Conservation (phyloP, 768 basidiomycete species). For the Agaricus sinodeliciosus region DNA sequence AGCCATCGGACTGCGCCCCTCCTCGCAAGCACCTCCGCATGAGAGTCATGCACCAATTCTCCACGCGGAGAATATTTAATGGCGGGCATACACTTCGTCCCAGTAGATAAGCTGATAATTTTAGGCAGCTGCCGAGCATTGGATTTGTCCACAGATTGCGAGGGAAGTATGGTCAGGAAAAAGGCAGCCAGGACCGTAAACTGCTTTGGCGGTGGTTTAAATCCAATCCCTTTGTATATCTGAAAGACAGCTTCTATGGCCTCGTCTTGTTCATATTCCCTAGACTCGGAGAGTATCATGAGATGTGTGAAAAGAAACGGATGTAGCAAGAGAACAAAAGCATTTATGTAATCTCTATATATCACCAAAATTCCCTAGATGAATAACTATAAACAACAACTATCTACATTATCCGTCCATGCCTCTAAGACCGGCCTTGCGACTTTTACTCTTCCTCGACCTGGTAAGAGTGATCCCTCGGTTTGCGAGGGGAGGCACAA, state of each 20-base stretch:
- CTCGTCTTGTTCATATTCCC: constrained; percentile 8
- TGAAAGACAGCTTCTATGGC: constrained; percentile 27
- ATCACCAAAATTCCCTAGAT: too few species aligned
- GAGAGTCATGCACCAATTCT: constrained; percentile 81
- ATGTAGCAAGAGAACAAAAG: background rate
- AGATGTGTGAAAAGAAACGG: background rate
- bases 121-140: constrained; percentile 22
- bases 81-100: constrained; percentile 79
- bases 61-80: constrained; percentile 56
- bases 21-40: constrained; percentile 89
- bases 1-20: constrained; percentile 77
- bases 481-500: constrained; percentile 35
- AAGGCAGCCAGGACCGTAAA: constrained; percentile 66
- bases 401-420: constrained; percentile 18
- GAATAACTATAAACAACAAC: background rate
- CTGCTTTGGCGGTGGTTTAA: constrained; percentile 46
- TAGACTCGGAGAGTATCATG: constrained; percentile 1
- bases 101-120: constrained; percentile 69
- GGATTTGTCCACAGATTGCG: constrained; percentile 6
- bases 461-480: constrained; percentile 26
- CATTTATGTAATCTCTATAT: too few species aligned
- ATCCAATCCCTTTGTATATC: constrained; percentile 38
- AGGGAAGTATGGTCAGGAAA: constrained; percentile 23
- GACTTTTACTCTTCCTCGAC: constrained; percentile 36
- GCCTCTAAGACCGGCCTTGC: constrained; percentile 32